These are phyloP conservation scores for Globisporangium parvum DNA, from an alignment of 352 stramenopile genomes.

Conservation along the genomic window DNA sequence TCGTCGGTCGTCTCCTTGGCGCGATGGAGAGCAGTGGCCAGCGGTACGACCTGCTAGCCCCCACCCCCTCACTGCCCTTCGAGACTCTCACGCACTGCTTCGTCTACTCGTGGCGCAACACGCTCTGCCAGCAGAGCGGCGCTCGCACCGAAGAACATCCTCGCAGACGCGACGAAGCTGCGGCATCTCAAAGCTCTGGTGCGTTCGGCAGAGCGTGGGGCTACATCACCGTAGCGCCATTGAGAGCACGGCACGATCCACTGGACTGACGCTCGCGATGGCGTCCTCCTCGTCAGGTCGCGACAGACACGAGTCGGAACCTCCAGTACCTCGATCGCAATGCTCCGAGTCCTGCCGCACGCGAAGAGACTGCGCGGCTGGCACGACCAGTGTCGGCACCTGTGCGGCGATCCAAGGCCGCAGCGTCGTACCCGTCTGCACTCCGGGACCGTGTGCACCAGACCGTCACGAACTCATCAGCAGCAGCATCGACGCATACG, in stretches of 20 bases:
- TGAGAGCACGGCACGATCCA: neutral
- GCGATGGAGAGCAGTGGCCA: constrained; percentile 14
- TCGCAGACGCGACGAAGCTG: constrained; percentile 61
- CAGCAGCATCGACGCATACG: neutral
- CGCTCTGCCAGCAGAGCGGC: constrained; percentile 6
- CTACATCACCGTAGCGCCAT: too few species aligned
- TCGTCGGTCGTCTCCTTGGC: constrained; percentile 34
- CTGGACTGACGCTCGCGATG: neutral
- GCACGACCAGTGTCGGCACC: constrained; percentile 60
- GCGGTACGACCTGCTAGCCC: constrained; percentile 10
- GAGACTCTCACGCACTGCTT: neutral
- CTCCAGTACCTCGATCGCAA: constrained; percentile 16
- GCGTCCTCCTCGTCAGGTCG: constrained; percentile 26
- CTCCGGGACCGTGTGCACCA: constrained; percentile 49
- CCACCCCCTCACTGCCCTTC: neutral
- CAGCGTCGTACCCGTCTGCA: constrained; percentile 37
- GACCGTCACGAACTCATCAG: neutral
- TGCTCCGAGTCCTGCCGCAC: neutral
- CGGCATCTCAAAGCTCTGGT: constrained; percentile 70
- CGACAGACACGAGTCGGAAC: constrained; percentile 27
- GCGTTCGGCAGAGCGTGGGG: neutral
- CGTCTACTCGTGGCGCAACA: too few species aligned
- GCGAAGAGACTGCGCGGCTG: too few species aligned
- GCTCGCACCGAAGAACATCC: constrained; percentile 55
- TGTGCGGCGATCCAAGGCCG: constrained; percentile 44